Evolutionary conservation across 768 basidiomycete species (phyloP).

Genomic region (Chalciporus piperatus): DNA sequence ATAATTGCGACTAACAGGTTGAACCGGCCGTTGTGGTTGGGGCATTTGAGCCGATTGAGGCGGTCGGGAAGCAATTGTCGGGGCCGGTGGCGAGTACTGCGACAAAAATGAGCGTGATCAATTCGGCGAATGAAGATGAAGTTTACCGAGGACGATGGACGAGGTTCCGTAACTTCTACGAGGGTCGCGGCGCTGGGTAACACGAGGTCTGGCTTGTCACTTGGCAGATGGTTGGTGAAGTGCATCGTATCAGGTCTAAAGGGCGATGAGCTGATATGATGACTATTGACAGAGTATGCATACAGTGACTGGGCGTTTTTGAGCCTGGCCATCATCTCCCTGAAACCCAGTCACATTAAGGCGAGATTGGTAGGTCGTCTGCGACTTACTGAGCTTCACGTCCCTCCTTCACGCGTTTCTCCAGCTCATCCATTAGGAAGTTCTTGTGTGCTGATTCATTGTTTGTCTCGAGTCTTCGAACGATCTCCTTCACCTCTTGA

Average conservation of each 20-base stretch:
- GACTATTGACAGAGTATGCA: constrained; percentile 2
- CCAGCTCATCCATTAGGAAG: constrained; percentile 33
- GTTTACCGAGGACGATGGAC: constrained; percentile 13
- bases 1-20: neutral
- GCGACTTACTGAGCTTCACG: constrained; percentile 42
- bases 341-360: constrained; percentile 7
- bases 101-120: neutral
- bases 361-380: neutral
- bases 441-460: constrained; percentile 43
- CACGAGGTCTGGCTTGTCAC: constrained; percentile 12
- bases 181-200: constrained; percentile 36
- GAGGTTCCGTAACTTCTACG: constrained; percentile 29
- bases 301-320: constrained; percentile 13
- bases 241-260: constrained; percentile 18
- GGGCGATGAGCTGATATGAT: neutral
- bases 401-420: constrained; percentile 40
- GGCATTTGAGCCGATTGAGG: constrained; percentile 11
- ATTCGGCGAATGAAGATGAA: constrained; percentile 4
- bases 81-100: constrained; percentile 9
- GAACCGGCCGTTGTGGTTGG: neutral
- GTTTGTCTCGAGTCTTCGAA: constrained; percentile 29
- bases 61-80: neutral
- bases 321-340: constrained; percentile 21
- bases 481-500: constrained; percentile 30
- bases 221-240: constrained; percentile 9